Conservation (phyloP, 2,329 filamentous ascomycete genomes). For the Rhexocercosporidium sp. region DNA sequence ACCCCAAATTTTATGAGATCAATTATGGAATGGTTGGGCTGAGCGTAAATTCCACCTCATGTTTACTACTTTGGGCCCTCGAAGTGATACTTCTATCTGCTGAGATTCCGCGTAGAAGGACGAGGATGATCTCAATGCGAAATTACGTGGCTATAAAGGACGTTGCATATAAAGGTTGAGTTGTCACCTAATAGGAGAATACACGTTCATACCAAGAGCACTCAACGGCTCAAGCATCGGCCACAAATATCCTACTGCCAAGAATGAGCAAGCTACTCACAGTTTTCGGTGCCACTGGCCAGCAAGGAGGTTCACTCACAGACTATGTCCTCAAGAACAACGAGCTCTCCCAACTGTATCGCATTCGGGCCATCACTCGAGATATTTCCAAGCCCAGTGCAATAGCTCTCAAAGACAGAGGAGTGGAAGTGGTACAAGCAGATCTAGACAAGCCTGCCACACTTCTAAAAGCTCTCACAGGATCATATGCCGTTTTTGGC, state of each 20-base stretch:
- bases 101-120: not conserved
- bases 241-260: not conserved
- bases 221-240: not conserved
- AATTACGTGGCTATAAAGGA: not conserved
- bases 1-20: not conserved
- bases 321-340: slow-evolving; percentile 50
- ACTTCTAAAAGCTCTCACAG: slow-evolving; percentile 48
- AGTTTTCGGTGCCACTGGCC: slow-evolving; percentile 53
- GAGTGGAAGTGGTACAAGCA: slow-evolving; percentile 48
- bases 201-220: not conserved
- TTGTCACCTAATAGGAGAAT: no score
- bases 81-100: not conserved
- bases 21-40: not conserved
- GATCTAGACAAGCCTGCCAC: slow-evolving; percentile 47
- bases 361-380: slow-evolving; percentile 53
- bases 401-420: slow-evolving; percentile 45
- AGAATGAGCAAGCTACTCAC: slow-evolving; percentile 36
- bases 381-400: slow-evolving; percentile 48
- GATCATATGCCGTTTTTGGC: slow-evolving; percentile 54
- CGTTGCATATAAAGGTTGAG: not conserved
- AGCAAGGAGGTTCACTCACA: slow-evolving; percentile 52
- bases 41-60: slow-evolving; percentile 1
- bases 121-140: not conserved
- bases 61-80: not conserved
- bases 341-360: slow-evolving; percentile 46